Conservation (phyloP, 371 early-diverging fungal genomes). For the Apophysomyces trapeziformis region DNA sequence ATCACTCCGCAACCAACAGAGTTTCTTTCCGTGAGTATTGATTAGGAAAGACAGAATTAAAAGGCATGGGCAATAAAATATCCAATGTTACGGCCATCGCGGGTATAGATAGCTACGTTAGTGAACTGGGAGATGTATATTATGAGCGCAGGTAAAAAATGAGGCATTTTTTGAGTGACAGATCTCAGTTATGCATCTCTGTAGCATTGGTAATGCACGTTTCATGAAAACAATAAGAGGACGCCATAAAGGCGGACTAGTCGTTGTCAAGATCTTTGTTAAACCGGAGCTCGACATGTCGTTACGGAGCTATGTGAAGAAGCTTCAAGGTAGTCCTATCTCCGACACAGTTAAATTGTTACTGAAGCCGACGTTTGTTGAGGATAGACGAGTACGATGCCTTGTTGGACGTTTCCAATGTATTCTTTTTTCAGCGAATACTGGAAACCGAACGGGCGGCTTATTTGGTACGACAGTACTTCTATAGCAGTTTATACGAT, state of each 20-base stretch:
- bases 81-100: slow-evolving; percentile 69
- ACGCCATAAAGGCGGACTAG: slow-evolving; percentile 72
- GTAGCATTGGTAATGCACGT: slow-evolving; percentile 85
- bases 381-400: slow-evolving; percentile 67
- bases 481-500: slow-evolving; percentile 91
- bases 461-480: slow-evolving; percentile 86
- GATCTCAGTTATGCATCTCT: background rate
- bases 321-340: slow-evolving; percentile 56
- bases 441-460: slow-evolving; percentile 90
- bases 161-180: background rate
- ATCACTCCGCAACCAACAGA: no score
- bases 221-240: slow-evolving; percentile 94
- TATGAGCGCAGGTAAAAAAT: slow-evolving; percentile 70
- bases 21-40: no score
- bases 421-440: slow-evolving; percentile 78
- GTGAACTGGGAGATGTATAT: slow-evolving; percentile 73
- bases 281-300: slow-evolving; percentile 79
- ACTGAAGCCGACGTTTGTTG: background rate
- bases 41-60: background rate
- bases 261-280: slow-evolving; percentile 91
- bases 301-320: slow-evolving; percentile 59
- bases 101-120: slow-evolving; percentile 71
- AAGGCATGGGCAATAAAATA: slow-evolving; percentile 69
- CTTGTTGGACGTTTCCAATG: slow-evolving; percentile 74
- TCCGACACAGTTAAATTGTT: background rate